These are phyloP conservation scores for Berkeleyomyces basicola DNA, from an alignment of 2,329 filamentous ascomycete genomes.

Conservation along the genomic window DNA sequence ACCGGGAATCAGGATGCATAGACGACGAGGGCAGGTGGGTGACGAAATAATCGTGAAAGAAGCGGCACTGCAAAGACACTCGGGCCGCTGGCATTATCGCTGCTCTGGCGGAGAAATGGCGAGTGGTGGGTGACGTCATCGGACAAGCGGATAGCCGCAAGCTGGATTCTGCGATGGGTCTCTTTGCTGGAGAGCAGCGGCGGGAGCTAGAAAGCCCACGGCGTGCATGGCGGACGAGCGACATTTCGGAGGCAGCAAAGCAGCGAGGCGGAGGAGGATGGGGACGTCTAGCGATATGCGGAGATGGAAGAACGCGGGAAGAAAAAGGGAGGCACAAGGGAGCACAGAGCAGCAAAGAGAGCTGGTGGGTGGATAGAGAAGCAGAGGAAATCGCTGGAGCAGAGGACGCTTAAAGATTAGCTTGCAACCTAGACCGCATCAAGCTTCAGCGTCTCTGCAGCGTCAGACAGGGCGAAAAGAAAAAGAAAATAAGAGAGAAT, in stretches of 20 bases:
- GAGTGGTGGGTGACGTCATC: conserved; percentile 8
- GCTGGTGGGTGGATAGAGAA: too few relatives aligned
- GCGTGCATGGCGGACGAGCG: not conserved
- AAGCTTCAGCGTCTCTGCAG: too few relatives aligned
- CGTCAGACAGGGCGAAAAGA: not conserved
- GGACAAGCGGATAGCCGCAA: not conserved
- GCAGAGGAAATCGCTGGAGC: too few relatives aligned
- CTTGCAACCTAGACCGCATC: too few relatives aligned
- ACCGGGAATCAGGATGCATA: conserved; percentile 68
- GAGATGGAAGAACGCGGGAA: not conserved
- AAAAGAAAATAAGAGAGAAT: not conserved
- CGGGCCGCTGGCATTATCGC: not conserved
- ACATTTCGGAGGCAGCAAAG: not conserved
- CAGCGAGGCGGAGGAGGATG: too few relatives aligned
- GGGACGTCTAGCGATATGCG: not conserved
- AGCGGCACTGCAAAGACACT: conserved; percentile 22
- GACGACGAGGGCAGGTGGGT: conserved; percentile 90
- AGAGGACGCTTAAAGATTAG: too few relatives aligned
- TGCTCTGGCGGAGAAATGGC: not conserved
- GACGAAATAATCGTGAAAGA: conserved; percentile 93
- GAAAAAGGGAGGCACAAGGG: not conserved
- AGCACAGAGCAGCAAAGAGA: too few relatives aligned
- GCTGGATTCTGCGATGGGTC: not conserved
- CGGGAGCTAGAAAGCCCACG: not conserved
- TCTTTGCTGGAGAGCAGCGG: not conserved